Evolutionary conservation across 2,329 filamentous ascomycete species (phyloP), one percentile per base, ranked within the genome.

Genomic region (Aspergillus carbonarius): DNA sequence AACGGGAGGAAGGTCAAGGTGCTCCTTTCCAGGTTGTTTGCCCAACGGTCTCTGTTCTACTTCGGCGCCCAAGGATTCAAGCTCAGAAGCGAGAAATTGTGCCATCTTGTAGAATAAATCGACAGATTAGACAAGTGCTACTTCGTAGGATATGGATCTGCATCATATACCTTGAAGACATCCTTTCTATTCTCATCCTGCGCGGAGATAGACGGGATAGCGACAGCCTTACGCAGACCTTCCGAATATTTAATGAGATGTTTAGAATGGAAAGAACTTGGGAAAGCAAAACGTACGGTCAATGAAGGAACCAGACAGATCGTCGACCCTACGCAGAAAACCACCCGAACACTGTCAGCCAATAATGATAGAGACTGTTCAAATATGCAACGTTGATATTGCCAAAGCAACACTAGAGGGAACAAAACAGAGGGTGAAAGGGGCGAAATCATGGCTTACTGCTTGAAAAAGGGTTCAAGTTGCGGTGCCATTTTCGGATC

Each of bases 131-230:
- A 42, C 17, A 49, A 17, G 40, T 18, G 27, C 27, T 17, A 15
- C 18, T 20, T 48, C 15, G 20, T n/a, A 8, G n/a, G 49, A 17
- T 9, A 27, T 5, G n/a, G 15, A 25, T 8, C 35, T 37, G 30
- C 27, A 20, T 30, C n/a, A 69, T 73, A 58, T 73, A 85, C 84
- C 76, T 89, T 91, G 72, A 99, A 87, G 63, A 99, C 95, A 83
- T 99, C 93, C 56, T 88, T 88, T 60, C 95, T 88, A 72, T 91
- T 88, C 67, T 89, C 88, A 72, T 95, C 92, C 63, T 97, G 93
- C 49, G 93, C 91, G 34, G 93, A 98, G 74, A 99, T 85, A 63
- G 95, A 99, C 18, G 95, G 95, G 70, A 99, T 99, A 54, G 93
- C 93, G 60, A 99, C 95, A 55, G 95, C 95, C 78, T 93, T 87